Base-by-base conservation (phyloP, 78 protist species). In the Acrasis kona region DNA sequence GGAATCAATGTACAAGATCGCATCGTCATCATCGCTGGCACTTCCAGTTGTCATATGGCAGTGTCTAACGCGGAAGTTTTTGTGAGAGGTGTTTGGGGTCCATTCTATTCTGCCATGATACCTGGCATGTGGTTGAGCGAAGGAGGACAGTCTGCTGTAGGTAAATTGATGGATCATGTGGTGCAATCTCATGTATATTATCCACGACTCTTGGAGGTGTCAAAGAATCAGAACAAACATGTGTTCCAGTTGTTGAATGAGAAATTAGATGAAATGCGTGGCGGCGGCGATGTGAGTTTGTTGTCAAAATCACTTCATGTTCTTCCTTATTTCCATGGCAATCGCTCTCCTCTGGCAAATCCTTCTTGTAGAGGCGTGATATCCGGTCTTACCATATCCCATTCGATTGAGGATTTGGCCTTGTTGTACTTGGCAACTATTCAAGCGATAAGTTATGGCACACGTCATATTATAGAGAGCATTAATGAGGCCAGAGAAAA, bases 71-170 rank as follows among this genome's bases (percentile, higher is more conserved):
- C 10, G 39, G 41, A 61, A 2, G 2, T 39, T 5, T 19, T 27
- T 30, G 41, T 76, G 27, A 50, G 50, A 4, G 84, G 84, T 10
- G 68, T 80, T 2, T 80, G 84, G 84, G 84, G 84, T 3, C 84
- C 84, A 0, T 82, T 74, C 70, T 39, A 40, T 32, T 8, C 4
- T 12, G 86, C 79, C 7, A 77, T 69, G 83, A 6, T 79, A 10
- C 75, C 41, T 0, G 72, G 36, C 28, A 3, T 79, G 37, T 78
- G 9, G 70, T 58, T 79, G 36, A 27, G 10, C 42, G 86, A 80
- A 42, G 86, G 80, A 2, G 86, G 86, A 30, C 79, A 79, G 40
- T 76, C 83, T 6, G 61, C 65, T 37, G 28, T 58, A 10, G 84
- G 84, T 41, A 7, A 8, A 34, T 65, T 72, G 9, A 10, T 80